Conservation (phyloP, 257 asterid species). For the Ajuga chamaepitys region DNA sequence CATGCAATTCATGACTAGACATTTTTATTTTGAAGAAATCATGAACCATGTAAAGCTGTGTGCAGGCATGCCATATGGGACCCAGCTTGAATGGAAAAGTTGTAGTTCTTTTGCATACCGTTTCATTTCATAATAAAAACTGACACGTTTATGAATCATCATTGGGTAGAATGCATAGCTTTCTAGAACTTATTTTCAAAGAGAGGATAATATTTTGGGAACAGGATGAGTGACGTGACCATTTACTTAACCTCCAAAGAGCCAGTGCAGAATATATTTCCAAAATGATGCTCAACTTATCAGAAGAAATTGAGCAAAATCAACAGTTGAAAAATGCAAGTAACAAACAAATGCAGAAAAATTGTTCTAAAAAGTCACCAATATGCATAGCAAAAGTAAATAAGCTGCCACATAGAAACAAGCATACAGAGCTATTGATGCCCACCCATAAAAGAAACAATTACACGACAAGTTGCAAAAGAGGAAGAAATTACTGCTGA, state of each 20-base stretch:
- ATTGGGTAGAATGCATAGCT: background rate
- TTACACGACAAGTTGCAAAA: background rate
- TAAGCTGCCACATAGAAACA: background rate
- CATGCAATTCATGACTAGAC: background rate
- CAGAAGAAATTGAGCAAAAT: background rate
- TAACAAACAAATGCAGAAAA: background rate
- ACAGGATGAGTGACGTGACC: background rate
- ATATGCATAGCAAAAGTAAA: background rate
- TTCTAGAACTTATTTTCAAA: background rate
- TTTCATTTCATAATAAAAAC: no score
- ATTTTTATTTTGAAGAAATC: background rate
- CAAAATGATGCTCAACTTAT: background rate
- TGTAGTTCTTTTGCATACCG: no score
- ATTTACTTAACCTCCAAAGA: background rate
- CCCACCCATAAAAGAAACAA: background rate
- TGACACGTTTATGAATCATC: background rate
- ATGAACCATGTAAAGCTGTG: background rate
- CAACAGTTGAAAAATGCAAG: no score
- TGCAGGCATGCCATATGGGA: background rate
- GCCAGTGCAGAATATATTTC: background rate
- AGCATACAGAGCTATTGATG: background rate
- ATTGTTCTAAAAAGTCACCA: background rate
- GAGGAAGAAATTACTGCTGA: background rate
- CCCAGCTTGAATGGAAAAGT: no score
- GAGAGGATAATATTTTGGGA: background rate